These are phyloP conservation scores for Ceratocystis harringtonii DNA, from an alignment of 2,329 filamentous ascomycete species.

Conservation along the genomic window DNA sequence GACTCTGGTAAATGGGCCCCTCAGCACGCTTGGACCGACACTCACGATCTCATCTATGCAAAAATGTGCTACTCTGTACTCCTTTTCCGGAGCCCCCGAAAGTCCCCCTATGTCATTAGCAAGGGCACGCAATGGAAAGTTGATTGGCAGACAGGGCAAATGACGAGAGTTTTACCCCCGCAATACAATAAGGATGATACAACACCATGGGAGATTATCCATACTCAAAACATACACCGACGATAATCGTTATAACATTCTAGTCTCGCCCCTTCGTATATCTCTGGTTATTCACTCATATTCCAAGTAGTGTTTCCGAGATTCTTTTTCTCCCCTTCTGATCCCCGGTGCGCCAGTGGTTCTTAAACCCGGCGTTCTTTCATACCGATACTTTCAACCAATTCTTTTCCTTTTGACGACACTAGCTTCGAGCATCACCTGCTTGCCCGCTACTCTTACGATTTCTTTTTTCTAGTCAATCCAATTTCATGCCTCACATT, in stretches of 20 bases:
- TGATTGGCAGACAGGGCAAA: slow-evolving; percentile 42
- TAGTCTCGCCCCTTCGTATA: not conserved
- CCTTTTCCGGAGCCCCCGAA: slow-evolving; percentile 40
- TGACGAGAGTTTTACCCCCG: slow-evolving; percentile 39
- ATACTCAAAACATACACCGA: slow-evolving; percentile 31
- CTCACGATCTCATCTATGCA: slow-evolving; percentile 44
- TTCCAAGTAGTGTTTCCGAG: not conserved
- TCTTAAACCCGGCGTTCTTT: not conserved
- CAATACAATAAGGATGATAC: slow-evolving; percentile 38
- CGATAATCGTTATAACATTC: not conserved
- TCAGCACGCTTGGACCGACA: slow-evolving; percentile 37
- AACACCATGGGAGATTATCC: slow-evolving; percentile 36
- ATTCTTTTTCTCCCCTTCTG: not conserved
- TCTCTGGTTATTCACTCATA: not conserved
- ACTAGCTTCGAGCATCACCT: not conserved
- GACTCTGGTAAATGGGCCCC: slow-evolving; percentile 43
- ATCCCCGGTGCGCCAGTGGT: not conserved
- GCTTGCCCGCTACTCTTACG: slow-evolving; percentile 1
- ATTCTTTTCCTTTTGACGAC: not conserved
- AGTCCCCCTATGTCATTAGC: slow-evolving; percentile 42
- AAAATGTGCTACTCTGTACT: slow-evolving; percentile 46
- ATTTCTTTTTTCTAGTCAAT: not conserved
- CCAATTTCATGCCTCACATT: not conserved
- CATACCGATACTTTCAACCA: not conserved
- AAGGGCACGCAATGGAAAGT: slow-evolving; percentile 44